Conservation (phyloP, 2,329 filamentous ascomycete species). For the Colletotrichum abscissum region DNA sequence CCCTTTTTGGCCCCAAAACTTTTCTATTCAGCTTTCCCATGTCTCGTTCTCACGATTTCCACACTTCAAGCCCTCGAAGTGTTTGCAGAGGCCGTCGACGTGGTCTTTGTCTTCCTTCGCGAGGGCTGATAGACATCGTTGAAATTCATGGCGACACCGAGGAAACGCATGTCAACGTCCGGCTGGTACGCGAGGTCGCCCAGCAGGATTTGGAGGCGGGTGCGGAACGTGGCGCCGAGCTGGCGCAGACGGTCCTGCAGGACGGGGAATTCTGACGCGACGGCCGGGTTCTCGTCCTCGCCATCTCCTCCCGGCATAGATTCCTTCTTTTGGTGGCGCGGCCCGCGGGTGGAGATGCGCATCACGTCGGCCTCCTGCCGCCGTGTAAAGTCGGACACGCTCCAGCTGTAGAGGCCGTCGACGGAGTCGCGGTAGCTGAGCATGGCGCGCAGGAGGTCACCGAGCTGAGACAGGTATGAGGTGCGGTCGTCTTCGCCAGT, state of each 20-base stretch:
- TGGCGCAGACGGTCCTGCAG: conserved; percentile 79
- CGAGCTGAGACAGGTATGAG: conserved; percentile 89
- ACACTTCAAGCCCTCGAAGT: conserved; percentile 17
- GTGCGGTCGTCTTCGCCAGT: conserved; percentile 73
- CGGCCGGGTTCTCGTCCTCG: conserved; percentile 43
- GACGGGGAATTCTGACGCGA: conserved; percentile 75
- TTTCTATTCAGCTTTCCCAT: not conserved
- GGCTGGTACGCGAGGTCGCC: conserved; percentile 94
- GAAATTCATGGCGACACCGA: conserved; percentile 98
- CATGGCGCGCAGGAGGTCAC: conserved; percentile 94
- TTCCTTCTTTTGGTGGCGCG: conserved; percentile 32
- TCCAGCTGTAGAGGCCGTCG: conserved; percentile 94
- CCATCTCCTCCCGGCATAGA: conserved; percentile 34
- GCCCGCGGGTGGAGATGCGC: conserved; percentile 70
- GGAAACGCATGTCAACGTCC: conserved; percentile 93
- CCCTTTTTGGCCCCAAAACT: not conserved
- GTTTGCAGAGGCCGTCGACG: conserved; percentile 29
- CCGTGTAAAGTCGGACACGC: conserved; percentile 91
- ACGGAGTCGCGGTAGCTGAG: conserved; percentile 92
- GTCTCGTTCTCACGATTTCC: not conserved
- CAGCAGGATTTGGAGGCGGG: conserved; percentile 81
- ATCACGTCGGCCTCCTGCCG: conserved; percentile 84
- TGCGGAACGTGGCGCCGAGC: conserved; percentile 80
- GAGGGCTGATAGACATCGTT: conserved; percentile 94
- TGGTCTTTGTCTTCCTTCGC: conserved; percentile 67